Conservation (phyloP, 163 green algal genomes). For the Volvox carteri region DNA sequence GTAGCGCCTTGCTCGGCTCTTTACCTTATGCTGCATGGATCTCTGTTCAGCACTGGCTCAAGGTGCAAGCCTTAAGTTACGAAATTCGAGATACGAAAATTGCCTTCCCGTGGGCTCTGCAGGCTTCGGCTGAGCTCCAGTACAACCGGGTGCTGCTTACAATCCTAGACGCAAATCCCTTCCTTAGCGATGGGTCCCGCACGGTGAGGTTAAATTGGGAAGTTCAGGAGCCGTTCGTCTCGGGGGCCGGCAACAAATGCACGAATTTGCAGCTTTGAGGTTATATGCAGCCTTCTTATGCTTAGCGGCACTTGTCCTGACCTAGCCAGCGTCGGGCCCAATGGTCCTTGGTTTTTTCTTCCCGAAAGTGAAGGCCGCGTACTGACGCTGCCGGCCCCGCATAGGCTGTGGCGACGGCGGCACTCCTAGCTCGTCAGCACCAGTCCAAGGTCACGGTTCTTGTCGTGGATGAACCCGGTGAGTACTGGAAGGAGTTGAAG, state of each 20-base stretch:
- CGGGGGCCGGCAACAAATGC: neutral
- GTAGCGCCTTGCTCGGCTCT: too few relatives aligned
- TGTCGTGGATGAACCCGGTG: constrained; percentile 72
- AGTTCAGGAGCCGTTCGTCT: neutral
- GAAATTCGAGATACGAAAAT: neutral
- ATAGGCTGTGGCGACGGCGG: constrained; percentile 65
- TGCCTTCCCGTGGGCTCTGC: neutral
- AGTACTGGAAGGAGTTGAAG: neutral
- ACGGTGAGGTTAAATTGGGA: constrained; percentile 51
- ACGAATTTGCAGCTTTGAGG: too few relatives aligned
- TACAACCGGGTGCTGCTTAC: constrained; percentile 70
- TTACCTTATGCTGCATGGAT: too few relatives aligned
- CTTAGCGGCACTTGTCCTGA: too few relatives aligned
- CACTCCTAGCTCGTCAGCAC: constrained; percentile 61
- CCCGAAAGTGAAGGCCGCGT: neutral
- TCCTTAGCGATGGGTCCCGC: constrained; percentile 64
- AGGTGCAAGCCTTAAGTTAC: neutral
- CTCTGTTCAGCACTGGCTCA: neutral
- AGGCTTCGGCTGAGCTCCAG: constrained; percentile 10
- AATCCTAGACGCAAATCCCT: constrained; percentile 72
- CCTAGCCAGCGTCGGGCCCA: too few relatives aligned
- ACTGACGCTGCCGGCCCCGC: neutral
- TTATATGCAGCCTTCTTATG: too few relatives aligned
- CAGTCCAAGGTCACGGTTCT: constrained; percentile 74
- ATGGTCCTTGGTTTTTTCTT: too few relatives aligned